These are phyloP conservation scores for Penicillium chermesinum DNA, from an alignment of 495 filamentous ascomycete species.

Conservation along the genomic window DNA sequence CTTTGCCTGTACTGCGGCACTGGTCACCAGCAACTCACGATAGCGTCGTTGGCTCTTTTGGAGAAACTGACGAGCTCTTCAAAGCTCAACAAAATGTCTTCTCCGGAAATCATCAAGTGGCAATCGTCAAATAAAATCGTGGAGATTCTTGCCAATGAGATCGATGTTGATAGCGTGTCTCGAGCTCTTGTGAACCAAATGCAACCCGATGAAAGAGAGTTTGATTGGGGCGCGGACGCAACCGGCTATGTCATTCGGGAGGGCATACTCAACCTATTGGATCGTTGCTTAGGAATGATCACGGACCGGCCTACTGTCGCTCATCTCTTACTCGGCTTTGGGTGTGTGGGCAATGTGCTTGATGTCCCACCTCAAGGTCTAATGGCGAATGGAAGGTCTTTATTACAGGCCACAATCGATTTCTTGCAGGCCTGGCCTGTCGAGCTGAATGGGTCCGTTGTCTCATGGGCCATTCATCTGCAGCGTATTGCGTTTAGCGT, in stretches of 20 bases:
- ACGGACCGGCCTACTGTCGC: conserved; percentile 74
- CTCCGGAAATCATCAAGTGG: conserved; percentile 41
- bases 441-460: conserved; percentile 52
- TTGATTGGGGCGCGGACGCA: conserved; percentile 56
- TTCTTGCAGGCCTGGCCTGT: conserved; percentile 60
- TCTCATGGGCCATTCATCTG: conserved; percentile 66
- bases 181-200: conserved; percentile 63
- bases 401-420: conserved; percentile 75
- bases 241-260: conserved; percentile 70
- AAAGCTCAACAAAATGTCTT: conserved; percentile 57
- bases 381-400: conserved; percentile 62
- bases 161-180: conserved; percentile 64
- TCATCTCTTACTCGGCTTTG: conserved; percentile 86
- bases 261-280: conserved; percentile 75
- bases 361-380: conserved; percentile 56
- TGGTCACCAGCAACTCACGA: conserved; percentile 66
- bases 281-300: conserved; percentile 65
- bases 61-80: conserved; percentile 79
- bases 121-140: conserved; percentile 72
- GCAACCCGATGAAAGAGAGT: conserved; percentile 54
- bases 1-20: conserved; percentile 80
- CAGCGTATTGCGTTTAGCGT: conserved; percentile 74
- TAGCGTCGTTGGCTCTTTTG: conserved; percentile 71
- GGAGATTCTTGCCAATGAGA: conserved; percentile 65
- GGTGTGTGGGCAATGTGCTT: conserved; percentile 61